Percentiles rank a stretch among this genome's conserved stretches.
Evolutionary conservation across 345 rosid genomes (phyloP).

Genomic region (Salix viminalis): DNA sequence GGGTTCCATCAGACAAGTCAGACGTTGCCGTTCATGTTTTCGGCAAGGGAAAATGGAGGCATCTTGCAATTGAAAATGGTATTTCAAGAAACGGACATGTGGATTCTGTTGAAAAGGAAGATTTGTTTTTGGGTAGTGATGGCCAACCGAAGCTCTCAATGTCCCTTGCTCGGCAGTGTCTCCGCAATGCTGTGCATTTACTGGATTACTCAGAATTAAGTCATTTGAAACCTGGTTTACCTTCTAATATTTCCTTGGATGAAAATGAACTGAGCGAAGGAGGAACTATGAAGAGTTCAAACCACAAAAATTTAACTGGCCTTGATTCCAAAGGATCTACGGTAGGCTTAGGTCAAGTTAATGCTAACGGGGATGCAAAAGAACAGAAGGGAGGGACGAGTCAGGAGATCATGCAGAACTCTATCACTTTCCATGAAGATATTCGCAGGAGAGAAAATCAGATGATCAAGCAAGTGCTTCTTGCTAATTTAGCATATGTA

Average conservation of each 20-base stretch:
- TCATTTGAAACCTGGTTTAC: constrained; percentile 37
- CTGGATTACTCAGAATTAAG: constrained; percentile 44
- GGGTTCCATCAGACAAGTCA: constrained; percentile 39
- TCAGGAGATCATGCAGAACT: constrained; percentile 59
- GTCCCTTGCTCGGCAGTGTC: constrained; percentile 75
- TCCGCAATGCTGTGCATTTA: constrained; percentile 68
- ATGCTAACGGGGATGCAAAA: constrained; percentile 65
- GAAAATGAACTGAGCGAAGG: constrained; percentile 45
- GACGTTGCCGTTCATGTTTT: constrained; percentile 56
- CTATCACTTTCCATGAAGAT: constrained; percentile 56
- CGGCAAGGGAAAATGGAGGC: constrained; percentile 95
- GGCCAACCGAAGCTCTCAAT: constrained; percentile 68
- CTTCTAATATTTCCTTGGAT: constrained; percentile 37
- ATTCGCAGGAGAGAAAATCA: constrained; percentile 45
- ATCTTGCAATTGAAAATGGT: constrained; percentile 56
- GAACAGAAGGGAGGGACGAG: constrained; percentile 67
- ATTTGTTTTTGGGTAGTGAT: constrained; percentile 31
- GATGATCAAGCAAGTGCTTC: constrained; percentile 66
- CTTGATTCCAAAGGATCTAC: constrained; percentile 39
- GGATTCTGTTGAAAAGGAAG: constrained; percentile 34
- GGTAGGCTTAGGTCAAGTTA: constrained; percentile 45
- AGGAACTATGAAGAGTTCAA: constrained; percentile 29
- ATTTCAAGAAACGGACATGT: constrained; percentile 37
- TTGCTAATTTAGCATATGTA: constrained; percentile 74
- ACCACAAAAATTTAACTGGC: constrained; percentile 35